Evolutionary conservation across 768 basidiomycete species (phyloP), one percentile per base, ranked within the genome.

Genomic region (Calocybe gangraenosa): DNA sequence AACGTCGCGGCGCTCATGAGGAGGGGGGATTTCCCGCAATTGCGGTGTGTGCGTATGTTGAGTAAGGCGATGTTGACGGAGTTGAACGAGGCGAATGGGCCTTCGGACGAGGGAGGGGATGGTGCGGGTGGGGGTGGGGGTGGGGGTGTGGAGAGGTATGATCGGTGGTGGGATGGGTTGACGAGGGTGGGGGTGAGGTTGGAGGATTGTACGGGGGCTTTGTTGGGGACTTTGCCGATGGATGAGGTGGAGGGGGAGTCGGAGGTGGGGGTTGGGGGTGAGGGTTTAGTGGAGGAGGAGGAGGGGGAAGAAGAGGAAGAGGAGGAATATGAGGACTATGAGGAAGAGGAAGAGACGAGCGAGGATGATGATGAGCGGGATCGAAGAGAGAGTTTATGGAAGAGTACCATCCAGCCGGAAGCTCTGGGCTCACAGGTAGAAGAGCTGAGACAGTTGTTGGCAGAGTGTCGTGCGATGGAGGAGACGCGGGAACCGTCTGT

Each of bases 171-270:
- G 76, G 69, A 68, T 11, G 67, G 63, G 52, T 83, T 78, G 50
- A 50, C 64, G 0, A 49, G 53, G 15, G 67, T 74, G 58, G 72
- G 76, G 0, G 64, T 88, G 3, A 62, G 81, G 34, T 58, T 90
- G 40, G 86, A 90, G 62, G 87, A 90, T 59, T 89, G 87, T 55
- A 88, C 87, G 0, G 87, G 84, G 0, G 76, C 67, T 10, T 52
- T 69, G 41, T 62, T 90, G 30, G 87, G 87, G 0, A 69, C 65
- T 1, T 54, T 78, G 20, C 76, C 75, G 7, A 54, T 61, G 31
- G 64, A 65, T 34, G 68, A 57, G 0, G 58, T 57, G 0, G 60
- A 58, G 7, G 58, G 54, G 2, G 60, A 62, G 0, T 59, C 65
- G 10, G 59, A 62, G 0, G 65, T 59, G 1, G 63, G 62, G 0